Evolutionary conservation across 2,329 filamentous ascomycete genomes (phyloP), one percentile per base, ranked within the genome.

Genomic region (Cytospora piceae): DNA sequence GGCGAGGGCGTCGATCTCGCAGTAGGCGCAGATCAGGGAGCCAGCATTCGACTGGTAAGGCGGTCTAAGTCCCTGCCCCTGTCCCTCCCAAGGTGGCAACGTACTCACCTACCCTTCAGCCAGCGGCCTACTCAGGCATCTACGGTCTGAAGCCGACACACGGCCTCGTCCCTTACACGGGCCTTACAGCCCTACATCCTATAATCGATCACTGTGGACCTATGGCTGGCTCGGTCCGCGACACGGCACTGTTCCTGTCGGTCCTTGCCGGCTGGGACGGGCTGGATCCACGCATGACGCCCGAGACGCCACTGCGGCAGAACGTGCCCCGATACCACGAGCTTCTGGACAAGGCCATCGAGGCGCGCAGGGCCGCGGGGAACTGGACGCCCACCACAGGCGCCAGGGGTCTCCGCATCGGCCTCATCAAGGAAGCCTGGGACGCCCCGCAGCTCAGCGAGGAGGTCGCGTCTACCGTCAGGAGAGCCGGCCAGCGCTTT

Each of bases 151-250:
- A 85, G 66, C 78, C 81, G 0, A 83, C 81, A 0, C 77, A 79
- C 70, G 81, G 82, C 0, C 72, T 84, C 2, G 76, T 84, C 1
- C 82, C 82, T 0, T 84, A 84, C 67, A 83, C 81, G 0, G 82
- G 81, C 0, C 80, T 82, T 8, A 75, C 75, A 37, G 70, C 77
- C 27, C 66, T 79, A 52, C 72, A 81, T 58, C 74, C 77, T 0
- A 76, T 77, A 58, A 76, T 79, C 55, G 82, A 84, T 68, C 79
- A 83, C 67, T 72, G 77, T 12, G 80, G 80, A 0, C 81, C 81
- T 0, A 80, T 84, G 73, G 78, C 81, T 1, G 72, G 72, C 12
- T 79, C 73, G 0, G 71, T 83, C 0, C 68, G 74, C 14, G 81
- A 83, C 53, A 75, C 78, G 37, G 81, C 81, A 0, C 46, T 77